Evolutionary conservation across 202 grass and related monocot genomes (phyloP).

Genomic region (Panicum virgatum): DNA sequence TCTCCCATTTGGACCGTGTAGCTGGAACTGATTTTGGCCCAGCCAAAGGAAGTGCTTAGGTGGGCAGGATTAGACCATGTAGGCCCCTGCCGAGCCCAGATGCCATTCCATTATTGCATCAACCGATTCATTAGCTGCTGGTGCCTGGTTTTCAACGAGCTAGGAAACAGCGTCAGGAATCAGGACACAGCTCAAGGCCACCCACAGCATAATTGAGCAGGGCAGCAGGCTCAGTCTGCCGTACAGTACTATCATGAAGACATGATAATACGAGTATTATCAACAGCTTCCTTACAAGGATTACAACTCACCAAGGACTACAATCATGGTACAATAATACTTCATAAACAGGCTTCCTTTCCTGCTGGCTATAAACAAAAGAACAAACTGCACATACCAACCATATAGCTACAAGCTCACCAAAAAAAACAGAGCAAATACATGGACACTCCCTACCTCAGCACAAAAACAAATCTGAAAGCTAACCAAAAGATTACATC

Average conservation of each 20-base stretch:
- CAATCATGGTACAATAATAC: neutral
- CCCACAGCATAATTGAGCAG: constrained; percentile 26
- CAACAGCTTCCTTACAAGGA: neutral
- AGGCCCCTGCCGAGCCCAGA: no score
- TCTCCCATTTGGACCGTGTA: neutral
- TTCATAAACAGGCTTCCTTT: constrained; percentile 4
- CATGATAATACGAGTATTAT: neutral
- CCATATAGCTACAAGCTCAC: constrained; percentile 32
- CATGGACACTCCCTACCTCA: constrained; percentile 7
- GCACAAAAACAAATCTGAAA: constrained; percentile 38
- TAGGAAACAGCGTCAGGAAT: neutral
- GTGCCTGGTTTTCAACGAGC: neutral
- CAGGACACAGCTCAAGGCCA: constrained; percentile 26
- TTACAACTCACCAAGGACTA: no score
- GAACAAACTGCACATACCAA: constrained; percentile 20
- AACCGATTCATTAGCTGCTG: neutral
- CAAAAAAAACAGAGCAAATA: neutral
- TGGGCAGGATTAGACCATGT: no score
- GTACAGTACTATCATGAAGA: neutral
- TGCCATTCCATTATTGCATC: neutral
- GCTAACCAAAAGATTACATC: constrained; percentile 19
- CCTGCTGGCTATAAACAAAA: constrained; percentile 20
- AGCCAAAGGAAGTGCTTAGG: neutral
- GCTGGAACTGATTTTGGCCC: neutral
- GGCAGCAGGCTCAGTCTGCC: neutral